Evolutionary conservation across 495 filamentous ascomycete species (phyloP), one percentile per base, ranked within the genome.

Genomic region (Xylaria venustula): DNA sequence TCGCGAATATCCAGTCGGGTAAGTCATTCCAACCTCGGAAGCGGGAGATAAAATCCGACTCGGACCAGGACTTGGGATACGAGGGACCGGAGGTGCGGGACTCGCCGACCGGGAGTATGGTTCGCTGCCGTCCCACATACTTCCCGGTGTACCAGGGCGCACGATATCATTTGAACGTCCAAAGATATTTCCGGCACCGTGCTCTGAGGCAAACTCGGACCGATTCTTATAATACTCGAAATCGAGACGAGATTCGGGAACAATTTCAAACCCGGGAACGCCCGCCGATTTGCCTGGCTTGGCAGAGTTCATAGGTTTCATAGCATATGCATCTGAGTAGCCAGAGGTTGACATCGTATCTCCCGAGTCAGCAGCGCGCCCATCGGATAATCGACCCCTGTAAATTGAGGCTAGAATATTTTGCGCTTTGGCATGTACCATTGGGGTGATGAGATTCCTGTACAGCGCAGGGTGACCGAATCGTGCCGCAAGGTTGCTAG

Each of bases 401-500:
- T 96, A 96, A 62, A 98, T 80, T 44, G 87, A 82, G 36, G 86
- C 87, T 34, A 98, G 82, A 36, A 91, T 81, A 51, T 92, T 90
- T 60, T 92, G 87, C 17, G 92, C 91, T 71, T 88, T 93, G 41
- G 90, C 90, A 63, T 94, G 89, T 11, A 98, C 93, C 94, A 98
- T 98, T 0, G 94, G 94, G 0, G 91, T 95, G 64, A 93, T 90
- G 49, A 98, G 83, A 7, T 88, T 87, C 65, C 88, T 89, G 76
- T 90, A 96, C 19, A 98, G 85, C 12, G 89, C 93, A 15, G 94
- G 94, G 70, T 98, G 90, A 4, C 92, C 92, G 73, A 96, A 98
- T 41, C 91, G 86, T 41, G 87, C 81, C 36, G 82, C 88, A 3
- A 98, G 84, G 20, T 89, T 87, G 55, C 95, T 92, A 42, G 80